Evolutionary conservation across 164 flowering plant genomes (phyloP), one percentile per base, ranked within the genome.

Genomic region (Stephania cephalantha): DNA sequence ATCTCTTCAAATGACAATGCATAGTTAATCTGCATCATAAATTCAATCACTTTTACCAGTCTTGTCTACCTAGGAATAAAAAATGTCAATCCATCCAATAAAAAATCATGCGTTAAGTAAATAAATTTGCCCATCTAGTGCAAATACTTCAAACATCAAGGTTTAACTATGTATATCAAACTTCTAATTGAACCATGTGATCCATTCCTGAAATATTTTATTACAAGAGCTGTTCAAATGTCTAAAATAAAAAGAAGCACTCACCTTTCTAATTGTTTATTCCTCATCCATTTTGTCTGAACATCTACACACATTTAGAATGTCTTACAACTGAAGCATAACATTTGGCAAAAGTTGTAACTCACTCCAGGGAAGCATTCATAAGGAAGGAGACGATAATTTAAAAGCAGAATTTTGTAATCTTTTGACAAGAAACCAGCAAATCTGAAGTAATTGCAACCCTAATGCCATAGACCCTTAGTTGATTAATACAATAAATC

Each of bases 1-100:
- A 96, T 87, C 86, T 96, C 99, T 82, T 96, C 99, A 79, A 96
- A 96, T 53, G 99, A 96, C 77, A 96, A 78, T n/a, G 88, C 78
- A 79, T 87, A 90, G 78, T 81, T 92, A 68, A 96, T 89, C 99
- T 96, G 98, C 85, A 87, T 70, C 81, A 80, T 65, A 44, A 72
- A 42, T 5, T 5, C 12, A 13, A 15, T 46, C 48, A 29, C 25
- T 73, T 44, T 73, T 53, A 73, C 71, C 31, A 73, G 69, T 46
- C 55, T 18, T 46, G 30, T 77, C 76, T 42, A 18, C 8, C 15
- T 55, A 46, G 2, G 25, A 30, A 22, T 46, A 67, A 66, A 55
- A 9, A 35, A 44, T 48, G 6, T 8, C 48, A 69, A 35, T 68
- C 35, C 6, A n/a, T 64, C 11, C 30, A 64, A 53, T 53, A 18